Base-by-base conservation (phyloP, 768 basidiomycete genomes). In the Russula sp. region DNA sequence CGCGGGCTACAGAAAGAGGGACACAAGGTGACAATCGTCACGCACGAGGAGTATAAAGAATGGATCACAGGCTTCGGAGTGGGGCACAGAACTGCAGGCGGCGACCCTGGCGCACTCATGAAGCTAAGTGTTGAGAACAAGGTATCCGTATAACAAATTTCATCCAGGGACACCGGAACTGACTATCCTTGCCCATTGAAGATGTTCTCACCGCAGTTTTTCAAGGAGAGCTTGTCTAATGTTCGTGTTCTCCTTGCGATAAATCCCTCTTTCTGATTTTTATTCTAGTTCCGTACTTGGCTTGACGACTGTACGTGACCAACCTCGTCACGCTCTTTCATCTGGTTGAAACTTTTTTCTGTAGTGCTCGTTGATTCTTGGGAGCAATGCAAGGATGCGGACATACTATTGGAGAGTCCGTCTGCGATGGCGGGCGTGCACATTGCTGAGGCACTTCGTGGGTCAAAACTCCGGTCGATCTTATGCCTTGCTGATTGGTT, bases 141-240 rank as follows among this genome's bases (percentile, higher is more conserved):
- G 72, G 76, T 74, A 50, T 14, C 56, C 18, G 18, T 22, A 10
- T 0, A 8, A 16, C 35, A 14, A 18, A 7, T 32, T 41, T 39
- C 32, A n/a, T 39, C 34, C 49, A 1, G 14, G 46, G 29, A 11
- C 25, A 29, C 29, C 22, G 20, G 36, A 75, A 8, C 73, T 76
- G 55, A 48, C 50, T 11, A 10, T 2, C 14, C 7, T 46, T 36
- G 25, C 35, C 9, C 8, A 18, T 18, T 18, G 10, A 64, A 83
- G 83, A 86, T 87, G 83, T 86, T 87, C 69, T 86, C 85, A 5
- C 84, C 85, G 0, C 83, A 84, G 32, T 88, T 85, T 66, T 86
- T 88, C 77, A 84, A 78, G 68, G 80, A 84, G 68, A 81, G 81
- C 59, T 68, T 88, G 7, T 75, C 75, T 5, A 78, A 82, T 64